Evolutionary conservation across 768 basidiomycete species (phyloP).

Genomic region (Leccinum ochraceum): DNA sequence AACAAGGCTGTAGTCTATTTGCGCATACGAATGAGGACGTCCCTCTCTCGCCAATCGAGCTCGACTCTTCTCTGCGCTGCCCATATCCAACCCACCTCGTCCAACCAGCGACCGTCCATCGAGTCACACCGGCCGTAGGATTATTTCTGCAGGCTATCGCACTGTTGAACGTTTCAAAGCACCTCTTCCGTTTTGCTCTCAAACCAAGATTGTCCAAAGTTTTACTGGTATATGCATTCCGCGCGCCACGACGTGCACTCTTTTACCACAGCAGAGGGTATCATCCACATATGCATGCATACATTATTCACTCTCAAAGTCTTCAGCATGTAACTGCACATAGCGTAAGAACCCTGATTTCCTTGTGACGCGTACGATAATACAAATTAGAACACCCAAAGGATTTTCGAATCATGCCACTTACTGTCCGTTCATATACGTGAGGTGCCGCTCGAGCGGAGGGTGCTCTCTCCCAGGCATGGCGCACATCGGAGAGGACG

Average conservation of each 20-base stretch:
- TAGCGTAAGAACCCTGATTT: conserved; percentile 40
- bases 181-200: no score
- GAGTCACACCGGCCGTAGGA: no score
- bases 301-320: conserved; percentile 29
- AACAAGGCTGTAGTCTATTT: no score
- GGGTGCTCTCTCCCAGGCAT: conserved; percentile 17
- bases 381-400: conserved; percentile 1
- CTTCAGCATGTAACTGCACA: conserved; percentile 39
- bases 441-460: conserved; percentile 30
- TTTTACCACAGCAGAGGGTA: background rate
- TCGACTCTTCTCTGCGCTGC: no score
- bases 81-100: no score
- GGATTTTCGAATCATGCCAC: conserved; percentile 9
- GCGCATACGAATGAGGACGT: no score
- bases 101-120: no score
- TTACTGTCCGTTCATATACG: conserved; percentile 33
- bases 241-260: background rate
- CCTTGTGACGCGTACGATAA: conserved; percentile 15
- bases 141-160: no score
- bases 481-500: conserved; percentile 34
- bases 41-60: no score
- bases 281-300: background rate
- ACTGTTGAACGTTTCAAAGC: no score
- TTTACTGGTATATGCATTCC: background rate
- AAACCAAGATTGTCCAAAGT: no score